These are phyloP conservation scores for Chaetoscypha palmicola DNA, from an alignment of 2,329 filamentous ascomycete species.

Conservation along the genomic window DNA sequence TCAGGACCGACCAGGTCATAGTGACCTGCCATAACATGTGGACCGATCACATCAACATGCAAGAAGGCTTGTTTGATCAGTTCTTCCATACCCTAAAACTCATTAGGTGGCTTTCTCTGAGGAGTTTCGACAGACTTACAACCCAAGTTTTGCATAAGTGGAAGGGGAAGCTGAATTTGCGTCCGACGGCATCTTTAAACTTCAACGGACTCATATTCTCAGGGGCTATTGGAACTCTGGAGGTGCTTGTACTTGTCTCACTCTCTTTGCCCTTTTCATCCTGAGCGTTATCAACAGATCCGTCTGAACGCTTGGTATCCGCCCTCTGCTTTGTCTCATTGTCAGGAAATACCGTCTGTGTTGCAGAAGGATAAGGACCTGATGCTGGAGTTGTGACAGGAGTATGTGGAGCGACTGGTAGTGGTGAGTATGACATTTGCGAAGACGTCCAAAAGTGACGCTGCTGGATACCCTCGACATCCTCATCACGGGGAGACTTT, in stretches of 20 bases:
- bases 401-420: no score
- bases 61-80: constrained; percentile 79
- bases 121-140: constrained; percentile 44
- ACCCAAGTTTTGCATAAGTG: constrained; percentile 75
- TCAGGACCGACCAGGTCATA: constrained; percentile 76
- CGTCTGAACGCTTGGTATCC: no score
- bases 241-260: constrained; percentile 2
- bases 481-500: no score
- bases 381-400: no score
- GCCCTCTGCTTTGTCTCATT: no score
- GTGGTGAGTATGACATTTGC: no score
- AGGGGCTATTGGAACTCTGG: background rate
- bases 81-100: constrained; percentile 69
- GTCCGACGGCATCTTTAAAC: constrained; percentile 85
- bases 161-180: constrained; percentile 88
- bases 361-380: no score
- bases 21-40: constrained; percentile 69
- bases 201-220: constrained; percentile 10
- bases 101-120: constrained; percentile 21
- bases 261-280: constrained; percentile 2
- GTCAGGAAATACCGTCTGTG: no score
- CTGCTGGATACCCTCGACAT: no score
- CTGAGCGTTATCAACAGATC: no score
- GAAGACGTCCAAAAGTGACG: no score
- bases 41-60: constrained; percentile 69